A percentile compares a stretch with the other conserved stretches of the same genome.
These are phyloP conservation scores for Elsinoe ampelina DNA, from an alignment of 2,329 filamentous ascomycete genomes.

Conservation along the genomic window DNA sequence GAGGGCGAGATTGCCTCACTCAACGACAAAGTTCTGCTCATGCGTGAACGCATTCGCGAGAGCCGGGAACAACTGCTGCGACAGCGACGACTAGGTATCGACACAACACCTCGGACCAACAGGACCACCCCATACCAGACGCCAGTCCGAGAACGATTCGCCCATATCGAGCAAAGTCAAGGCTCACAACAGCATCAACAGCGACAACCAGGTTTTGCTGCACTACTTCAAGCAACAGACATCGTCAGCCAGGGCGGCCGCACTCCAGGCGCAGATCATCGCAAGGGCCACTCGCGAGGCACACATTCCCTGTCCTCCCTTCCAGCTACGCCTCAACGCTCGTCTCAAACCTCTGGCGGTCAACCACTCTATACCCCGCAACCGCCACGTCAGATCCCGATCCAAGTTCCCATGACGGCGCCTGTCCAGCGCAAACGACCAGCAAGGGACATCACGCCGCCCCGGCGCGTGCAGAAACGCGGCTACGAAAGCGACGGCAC, in stretches of 20 bases:
- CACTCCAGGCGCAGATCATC: conserved; percentile 51
- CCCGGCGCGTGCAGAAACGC: neutral
- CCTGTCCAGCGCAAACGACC: conserved; percentile 12
- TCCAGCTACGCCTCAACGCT: conserved; percentile 61
- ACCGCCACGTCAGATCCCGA: conserved; percentile 10
- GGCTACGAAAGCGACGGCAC: conserved; percentile 47
- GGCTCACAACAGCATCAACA: conserved; percentile 8
- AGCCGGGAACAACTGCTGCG: conserved; percentile 82
- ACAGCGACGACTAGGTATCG: conserved; percentile 55
- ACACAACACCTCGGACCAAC: conserved; percentile 45
- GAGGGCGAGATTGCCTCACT: conserved; percentile 62
- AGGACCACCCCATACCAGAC: conserved; percentile 27
- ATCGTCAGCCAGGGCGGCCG: conserved; percentile 69
- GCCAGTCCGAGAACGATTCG: conserved; percentile 39
- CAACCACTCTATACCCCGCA: conserved; percentile 42
- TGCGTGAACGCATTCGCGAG: conserved; percentile 77
- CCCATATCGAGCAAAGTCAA: conserved; percentile 27
- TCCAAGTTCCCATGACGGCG: conserved; percentile 16
- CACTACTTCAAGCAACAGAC: conserved; percentile 63
- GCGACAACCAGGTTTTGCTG: conserved; percentile 51
- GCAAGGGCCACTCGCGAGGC: conserved; percentile 60
- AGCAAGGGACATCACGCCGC: neutral
- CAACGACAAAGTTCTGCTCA: conserved; percentile 64
- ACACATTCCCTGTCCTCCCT: conserved; percentile 78
- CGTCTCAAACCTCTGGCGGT: conserved; percentile 38